Base-by-base conservation (phyloP, 805 yeast genomes). In the Wickerhamiella galacta region DNA sequence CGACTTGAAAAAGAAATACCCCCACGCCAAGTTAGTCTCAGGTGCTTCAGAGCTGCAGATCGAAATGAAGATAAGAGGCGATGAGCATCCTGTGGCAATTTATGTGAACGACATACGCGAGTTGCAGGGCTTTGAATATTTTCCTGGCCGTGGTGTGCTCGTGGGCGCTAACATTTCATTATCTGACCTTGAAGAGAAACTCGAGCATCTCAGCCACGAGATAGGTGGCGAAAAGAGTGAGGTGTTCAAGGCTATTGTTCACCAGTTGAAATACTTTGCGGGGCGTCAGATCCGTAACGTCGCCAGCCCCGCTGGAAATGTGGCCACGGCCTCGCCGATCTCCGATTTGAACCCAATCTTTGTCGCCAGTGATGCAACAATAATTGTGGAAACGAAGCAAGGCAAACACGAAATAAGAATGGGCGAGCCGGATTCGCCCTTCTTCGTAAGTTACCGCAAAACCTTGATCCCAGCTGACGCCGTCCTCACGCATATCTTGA, bases 1-100 rank as follows among this genome's bases (percentile, higher is more conserved):
- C 4, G 52, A 54, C 18, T 40, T 63, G 20, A 49, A 53, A 32
- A 31, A 43, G 25, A 42, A 43, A 33, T 54, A 54, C 38, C 66
- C 66, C 4, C 31, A 37, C 7, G 49, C 57, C 9, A 63, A 63
- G 39, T 28, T 63, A 16, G 64, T 63, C 16, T 60, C 62, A 16
- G 69, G 69, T 31, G 66, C 68, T 1, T 60, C 66, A 4, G 69
- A 63, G 39, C 55, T 63, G 24, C 68, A 62, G 34, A 61, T 63
- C 22, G 69, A 63, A 41, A 59, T 60, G 19, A 61, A 61, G 36
- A 56, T 62, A 42, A 60, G 60, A 30, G 60, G 62, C 11, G 51
- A 49, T 30, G 52, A 59, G 37, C 63, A 62, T 40, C 47, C 49
- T 23, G 56, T 58, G 8, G 54, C 52, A 31, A 54, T 62, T 4